Evolutionary conservation across 176 grass and related monocot species (phyloP).

Genomic region (Eleusine indica): DNA sequence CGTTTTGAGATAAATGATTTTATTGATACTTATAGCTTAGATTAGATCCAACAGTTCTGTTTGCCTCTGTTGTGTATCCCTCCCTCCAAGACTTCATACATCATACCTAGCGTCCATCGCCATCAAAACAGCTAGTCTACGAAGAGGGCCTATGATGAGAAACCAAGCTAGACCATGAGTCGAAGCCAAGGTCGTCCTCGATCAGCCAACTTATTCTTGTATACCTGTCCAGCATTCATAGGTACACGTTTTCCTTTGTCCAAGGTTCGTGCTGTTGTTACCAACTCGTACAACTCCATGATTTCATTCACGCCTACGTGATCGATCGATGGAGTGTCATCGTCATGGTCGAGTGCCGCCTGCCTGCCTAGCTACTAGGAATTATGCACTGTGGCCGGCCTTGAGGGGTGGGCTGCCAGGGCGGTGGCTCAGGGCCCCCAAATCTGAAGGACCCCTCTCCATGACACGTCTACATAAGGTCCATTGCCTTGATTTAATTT

Average conservation of each 20-base stretch:
- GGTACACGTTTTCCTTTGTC: not conserved
- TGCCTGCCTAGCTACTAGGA: too few species aligned
- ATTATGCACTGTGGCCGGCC: too few species aligned
- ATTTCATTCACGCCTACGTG: not conserved
- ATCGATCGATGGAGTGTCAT: not conserved
- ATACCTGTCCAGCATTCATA: not conserved
- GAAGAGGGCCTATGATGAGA: not conserved
- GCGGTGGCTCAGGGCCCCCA: too few species aligned
- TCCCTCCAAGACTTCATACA: not conserved
- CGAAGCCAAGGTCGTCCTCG: not conserved
- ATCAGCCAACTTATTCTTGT: not conserved
- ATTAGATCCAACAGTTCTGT: not conserved
- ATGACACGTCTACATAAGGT: too few species aligned
- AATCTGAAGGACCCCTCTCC: too few species aligned
- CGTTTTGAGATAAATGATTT: too few species aligned
- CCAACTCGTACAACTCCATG: not conserved
- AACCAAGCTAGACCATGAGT: not conserved
- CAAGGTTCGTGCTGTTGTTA: not conserved
- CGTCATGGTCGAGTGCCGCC: not conserved
- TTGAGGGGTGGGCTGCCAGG: too few species aligned
- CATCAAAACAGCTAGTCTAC: not conserved
- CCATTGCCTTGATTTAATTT: too few species aligned
- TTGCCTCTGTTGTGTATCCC: not conserved
- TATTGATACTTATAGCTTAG: too few species aligned
- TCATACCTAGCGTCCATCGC: not conserved